Evolutionary conservation across 2,329 filamentous ascomycete genomes (phyloP).

Genomic region (Fusarium haematococcum): DNA sequence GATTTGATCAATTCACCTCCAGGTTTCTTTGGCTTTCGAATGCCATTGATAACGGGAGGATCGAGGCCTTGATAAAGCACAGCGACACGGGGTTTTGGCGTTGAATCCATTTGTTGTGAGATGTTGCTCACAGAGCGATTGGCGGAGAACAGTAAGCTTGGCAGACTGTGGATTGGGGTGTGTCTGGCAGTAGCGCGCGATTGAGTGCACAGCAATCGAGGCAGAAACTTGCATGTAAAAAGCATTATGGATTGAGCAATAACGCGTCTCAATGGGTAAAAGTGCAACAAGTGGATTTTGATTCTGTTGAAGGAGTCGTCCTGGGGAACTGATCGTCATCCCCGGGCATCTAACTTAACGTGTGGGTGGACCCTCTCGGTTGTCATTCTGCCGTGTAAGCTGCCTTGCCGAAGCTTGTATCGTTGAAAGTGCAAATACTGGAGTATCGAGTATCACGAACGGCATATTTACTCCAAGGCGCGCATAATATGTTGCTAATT

Average conservation of each 20-base stretch:
- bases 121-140: not conserved
- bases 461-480: not conserved
- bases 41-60: constrained; percentile 59
- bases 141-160: not conserved
- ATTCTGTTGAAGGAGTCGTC: not conserved
- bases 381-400: not conserved
- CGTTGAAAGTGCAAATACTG: not conserved
- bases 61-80: constrained; percentile 61
- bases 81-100: constrained; percentile 48
- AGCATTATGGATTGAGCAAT: not conserved
- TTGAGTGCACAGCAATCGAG: not conserved
- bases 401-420: not conserved
- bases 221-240: not conserved
- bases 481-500: not conserved
- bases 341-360: not conserved
- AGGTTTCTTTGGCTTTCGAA: constrained; percentile 62
- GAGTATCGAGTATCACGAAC: not conserved
- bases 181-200: not conserved
- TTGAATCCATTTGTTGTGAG: not conserved
- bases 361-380: not conserved
- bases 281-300: not conserved
- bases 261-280: not conserved
- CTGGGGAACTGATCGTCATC: not conserved
- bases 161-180: not conserved
- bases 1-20: constrained; percentile 40